These are phyloP conservation scores for Dalechampia spathulata DNA, from an alignment of 441 rosid genomes.

Conservation along the genomic window DNA sequence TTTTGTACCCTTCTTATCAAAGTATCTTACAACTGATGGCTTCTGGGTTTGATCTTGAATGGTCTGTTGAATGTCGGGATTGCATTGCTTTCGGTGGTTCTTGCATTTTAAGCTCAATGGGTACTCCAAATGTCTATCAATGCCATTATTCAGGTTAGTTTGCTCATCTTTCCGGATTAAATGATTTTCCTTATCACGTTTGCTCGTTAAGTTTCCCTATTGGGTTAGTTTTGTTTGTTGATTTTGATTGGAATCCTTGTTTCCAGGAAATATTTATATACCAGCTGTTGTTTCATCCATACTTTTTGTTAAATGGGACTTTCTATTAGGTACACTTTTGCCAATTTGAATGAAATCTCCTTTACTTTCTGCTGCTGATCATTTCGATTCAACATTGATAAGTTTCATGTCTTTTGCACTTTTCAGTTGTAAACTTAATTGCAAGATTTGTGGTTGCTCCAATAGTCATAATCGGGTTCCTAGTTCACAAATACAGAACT, in stretches of 20 bases:
- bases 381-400: not conserved
- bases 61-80: conserved; percentile 30
- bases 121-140: conserved; percentile 12
- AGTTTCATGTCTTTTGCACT: conserved; percentile 2
- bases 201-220: too few species aligned
- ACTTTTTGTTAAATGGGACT: not conserved
- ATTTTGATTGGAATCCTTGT: not conserved
- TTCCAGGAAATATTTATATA: conserved; percentile 8
- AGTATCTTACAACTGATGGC: conserved; percentile 21
- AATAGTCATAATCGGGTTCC: conserved; percentile 15
- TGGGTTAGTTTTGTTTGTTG: not conserved
- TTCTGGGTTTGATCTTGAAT: conserved; percentile 29
- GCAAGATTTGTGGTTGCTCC: conserved; percentile 27
- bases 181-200: not conserved
- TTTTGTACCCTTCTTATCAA: conserved; percentile 23
- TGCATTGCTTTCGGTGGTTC: conserved; percentile 17
- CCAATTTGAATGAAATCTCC: not conserved
- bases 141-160: conserved; percentile 17
- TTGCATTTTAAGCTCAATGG: conserved; percentile 10
- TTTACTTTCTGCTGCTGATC: not conserved
- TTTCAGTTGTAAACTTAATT: conserved; percentile 20
- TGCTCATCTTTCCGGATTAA: not conserved
- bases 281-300: not conserved
- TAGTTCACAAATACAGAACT: conserved; percentile 20
- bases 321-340: conserved; percentile 16